Conservation (phyloP, 768 basidiomycete genomes). For the Candolleomyces efflorescens region DNA sequence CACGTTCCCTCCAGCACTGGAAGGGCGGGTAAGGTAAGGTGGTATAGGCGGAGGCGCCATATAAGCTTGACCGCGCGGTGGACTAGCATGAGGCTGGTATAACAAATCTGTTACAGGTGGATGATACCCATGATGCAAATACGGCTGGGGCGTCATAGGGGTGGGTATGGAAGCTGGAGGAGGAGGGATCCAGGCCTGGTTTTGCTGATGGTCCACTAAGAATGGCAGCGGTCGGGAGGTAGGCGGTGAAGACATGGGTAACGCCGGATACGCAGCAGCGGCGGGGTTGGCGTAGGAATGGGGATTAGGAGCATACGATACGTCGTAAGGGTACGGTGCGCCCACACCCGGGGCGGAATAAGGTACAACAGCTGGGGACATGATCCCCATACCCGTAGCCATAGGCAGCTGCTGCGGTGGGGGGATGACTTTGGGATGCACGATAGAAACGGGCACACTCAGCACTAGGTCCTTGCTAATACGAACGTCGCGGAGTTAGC, state of each 20-base stretch:
- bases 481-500: not conserved
- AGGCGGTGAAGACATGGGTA: conserved; percentile 33
- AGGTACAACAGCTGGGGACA: not conserved
- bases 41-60: conserved; percentile 10
- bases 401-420: conserved; percentile 6
- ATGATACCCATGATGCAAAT: conserved; percentile 12
- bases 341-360: not conserved
- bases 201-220: conserved; percentile 32
- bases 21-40: conserved; percentile 35
- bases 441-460: conserved; percentile 57
- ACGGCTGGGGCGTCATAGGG: conserved; percentile 10
- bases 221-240: conserved; percentile 34
- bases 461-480: conserved; percentile 67
- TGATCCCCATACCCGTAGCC: not conserved
- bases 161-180: conserved; percentile 26
- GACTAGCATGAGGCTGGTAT: not conserved
- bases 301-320: conserved; percentile 12
- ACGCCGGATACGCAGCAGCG: conserved; percentile 26
- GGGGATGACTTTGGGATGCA: conserved; percentile 61
- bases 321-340: conserved; percentile 7
- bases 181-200: conserved; percentile 49
- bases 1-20: conserved; percentile 43
- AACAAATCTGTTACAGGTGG: conserved; percentile 10
- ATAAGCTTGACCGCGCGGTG: not conserved
- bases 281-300: conserved; percentile 8